Percentiles rank a stretch among this genome's conserved stretches.
phyloP scores from a whole-genome alignment of 345 rosid genomes.

The Mangifera indica region DNA sequence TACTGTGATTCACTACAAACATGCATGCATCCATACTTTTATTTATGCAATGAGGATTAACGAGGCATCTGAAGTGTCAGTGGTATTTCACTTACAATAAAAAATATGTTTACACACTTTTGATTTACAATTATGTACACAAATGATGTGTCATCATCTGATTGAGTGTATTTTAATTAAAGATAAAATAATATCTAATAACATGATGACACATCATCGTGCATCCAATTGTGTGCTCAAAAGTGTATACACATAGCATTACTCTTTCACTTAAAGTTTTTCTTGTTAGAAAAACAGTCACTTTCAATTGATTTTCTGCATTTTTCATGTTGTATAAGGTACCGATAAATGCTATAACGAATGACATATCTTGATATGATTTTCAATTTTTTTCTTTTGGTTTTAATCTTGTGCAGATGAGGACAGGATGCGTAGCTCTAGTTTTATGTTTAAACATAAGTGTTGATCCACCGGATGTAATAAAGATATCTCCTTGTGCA shows the following conservation, averaged over 20 bases:
- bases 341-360: not conserved
- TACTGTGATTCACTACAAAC: not conserved
- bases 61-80: not conserved
- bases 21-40: too few species aligned
- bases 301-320: too few species aligned
- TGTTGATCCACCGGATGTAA: constrained; percentile 99
- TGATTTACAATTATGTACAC: too few species aligned
- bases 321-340: not conserved
- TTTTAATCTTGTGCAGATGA: constrained; percentile 71
- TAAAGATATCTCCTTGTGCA: constrained; percentile 99
- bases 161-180: too few species aligned
- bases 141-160: too few species aligned
- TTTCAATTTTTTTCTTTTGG: not conserved
- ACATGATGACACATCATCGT: too few species aligned
- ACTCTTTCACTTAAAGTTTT: too few species aligned
- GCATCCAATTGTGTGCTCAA: too few species aligned
- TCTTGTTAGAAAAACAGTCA: too few species aligned
- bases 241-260: too few species aligned
- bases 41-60: not conserved
- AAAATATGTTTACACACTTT: too few species aligned
- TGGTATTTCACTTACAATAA: not conserved
- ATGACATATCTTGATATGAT: constrained; percentile 1
- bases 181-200: too few species aligned
- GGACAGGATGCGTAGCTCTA: constrained; percentile 96
- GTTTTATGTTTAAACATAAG: constrained; percentile 95